Conservation (phyloP, 2,329 filamentous ascomycete genomes). For the Nannizzia gypsea region DNA sequence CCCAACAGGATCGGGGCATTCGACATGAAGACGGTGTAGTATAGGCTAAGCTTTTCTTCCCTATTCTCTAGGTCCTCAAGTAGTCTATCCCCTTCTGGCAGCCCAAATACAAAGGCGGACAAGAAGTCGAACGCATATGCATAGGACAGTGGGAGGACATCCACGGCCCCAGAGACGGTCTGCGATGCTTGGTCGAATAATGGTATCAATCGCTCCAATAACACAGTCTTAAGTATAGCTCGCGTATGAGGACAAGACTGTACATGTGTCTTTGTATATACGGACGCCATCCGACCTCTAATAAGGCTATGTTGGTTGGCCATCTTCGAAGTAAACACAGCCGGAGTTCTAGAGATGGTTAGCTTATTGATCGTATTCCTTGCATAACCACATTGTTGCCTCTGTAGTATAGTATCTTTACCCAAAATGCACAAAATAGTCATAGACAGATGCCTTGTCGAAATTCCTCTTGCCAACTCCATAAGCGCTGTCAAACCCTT, state of each 20-base stretch:
- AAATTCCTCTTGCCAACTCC: conserved; percentile 42
- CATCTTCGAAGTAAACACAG: neutral
- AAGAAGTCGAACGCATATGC: neutral
- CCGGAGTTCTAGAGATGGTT: neutral
- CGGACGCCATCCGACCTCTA: neutral
- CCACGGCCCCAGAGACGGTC: neutral
- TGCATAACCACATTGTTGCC: neutral
- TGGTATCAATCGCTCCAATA: neutral
- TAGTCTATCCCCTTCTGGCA: neutral
- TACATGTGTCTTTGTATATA: neutral
- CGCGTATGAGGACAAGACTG: neutral
- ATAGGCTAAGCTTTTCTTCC: neutral
- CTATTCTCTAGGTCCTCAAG: neutral
- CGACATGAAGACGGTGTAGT: neutral
- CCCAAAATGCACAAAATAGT: conserved; percentile 16
- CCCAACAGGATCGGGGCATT: neutral
- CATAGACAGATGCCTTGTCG: conserved; percentile 51
- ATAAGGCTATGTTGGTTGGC: neutral
- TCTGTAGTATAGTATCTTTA: neutral
- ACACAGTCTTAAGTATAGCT: neutral
- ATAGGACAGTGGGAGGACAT: neutral
- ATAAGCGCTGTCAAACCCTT: conserved; percentile 8
- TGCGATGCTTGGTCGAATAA: neutral
- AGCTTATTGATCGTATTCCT: neutral
- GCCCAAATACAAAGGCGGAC: neutral